Percentiles rank a stretch among this genome's conserved stretches.
Evolutionary conservation across 495 filamentous ascomycete species (phyloP).

Genomic region (Neohortaea acidophila): DNA sequence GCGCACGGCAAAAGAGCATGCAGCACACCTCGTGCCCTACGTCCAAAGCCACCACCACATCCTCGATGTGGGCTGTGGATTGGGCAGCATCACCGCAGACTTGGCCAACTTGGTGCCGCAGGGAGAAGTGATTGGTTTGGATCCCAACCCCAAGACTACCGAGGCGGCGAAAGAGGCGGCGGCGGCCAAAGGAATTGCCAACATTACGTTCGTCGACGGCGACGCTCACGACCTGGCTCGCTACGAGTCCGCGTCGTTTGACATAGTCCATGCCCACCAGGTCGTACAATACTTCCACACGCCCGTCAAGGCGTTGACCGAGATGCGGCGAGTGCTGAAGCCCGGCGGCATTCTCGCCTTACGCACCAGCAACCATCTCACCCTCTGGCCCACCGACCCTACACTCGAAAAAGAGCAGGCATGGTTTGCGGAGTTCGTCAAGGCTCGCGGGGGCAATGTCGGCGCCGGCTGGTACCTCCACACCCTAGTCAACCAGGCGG

Average conservation of each 20-base stretch:
- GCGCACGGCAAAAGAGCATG: slow-evolving; percentile 6
- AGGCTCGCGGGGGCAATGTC: slow-evolving; percentile 18
- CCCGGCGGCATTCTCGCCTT: slow-evolving; percentile 37
- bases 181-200: background rate
- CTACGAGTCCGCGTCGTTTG: slow-evolving; percentile 37
- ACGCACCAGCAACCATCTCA: background rate
- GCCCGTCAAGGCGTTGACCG: slow-evolving; percentile 29
- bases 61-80: slow-evolving; percentile 14
- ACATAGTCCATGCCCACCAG: slow-evolving; percentile 41
- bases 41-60: slow-evolving; percentile 2
- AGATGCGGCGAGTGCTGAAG: slow-evolving; percentile 37
- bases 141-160: background rate
- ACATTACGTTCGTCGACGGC: slow-evolving; percentile 2
- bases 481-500: slow-evolving; percentile 28
- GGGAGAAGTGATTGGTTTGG: slow-evolving; percentile 4
- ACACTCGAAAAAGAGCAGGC: background rate
- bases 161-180: background rate
- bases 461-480: slow-evolving; percentile 26
- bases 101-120: slow-evolving; percentile 17
- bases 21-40: slow-evolving; percentile 11
- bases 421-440: background rate
- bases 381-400: background rate
- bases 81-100: slow-evolving; percentile 19
- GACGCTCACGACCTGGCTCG: slow-evolving; percentile 1
- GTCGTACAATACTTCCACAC: slow-evolving; percentile 37